phyloP scores from a whole-genome alignment of 345 rosid species.

The Euphorbia tirucalli region DNA sequence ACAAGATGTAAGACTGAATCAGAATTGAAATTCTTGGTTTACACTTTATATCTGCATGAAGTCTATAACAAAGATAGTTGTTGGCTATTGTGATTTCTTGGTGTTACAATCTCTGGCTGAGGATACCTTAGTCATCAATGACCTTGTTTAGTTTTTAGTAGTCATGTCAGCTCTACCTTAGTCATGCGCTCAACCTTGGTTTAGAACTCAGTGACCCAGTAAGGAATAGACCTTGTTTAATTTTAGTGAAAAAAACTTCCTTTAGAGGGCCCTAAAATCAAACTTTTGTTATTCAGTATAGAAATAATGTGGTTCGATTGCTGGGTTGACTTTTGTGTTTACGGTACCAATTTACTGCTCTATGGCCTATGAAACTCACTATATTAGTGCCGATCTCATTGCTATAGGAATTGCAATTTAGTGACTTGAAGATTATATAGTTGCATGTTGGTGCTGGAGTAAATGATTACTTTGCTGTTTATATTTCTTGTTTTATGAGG shows the following conservation, averaged over 20 bases:
- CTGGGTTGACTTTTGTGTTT: not conserved
- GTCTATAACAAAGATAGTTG: not conserved
- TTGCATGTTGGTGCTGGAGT: not conserved
- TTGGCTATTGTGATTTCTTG: not conserved
- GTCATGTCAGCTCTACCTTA: not conserved
- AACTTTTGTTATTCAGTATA: not conserved
- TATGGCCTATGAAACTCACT: not conserved
- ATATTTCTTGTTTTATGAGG: too few species aligned
- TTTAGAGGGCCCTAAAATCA: not conserved
- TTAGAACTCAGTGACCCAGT: not conserved
- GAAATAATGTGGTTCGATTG: not conserved
- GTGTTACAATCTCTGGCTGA: not conserved
- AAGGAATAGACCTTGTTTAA: not conserved
- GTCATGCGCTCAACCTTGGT: not conserved
- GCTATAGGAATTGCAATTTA: not conserved
- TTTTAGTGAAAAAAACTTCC: not conserved
- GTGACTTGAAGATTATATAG: not conserved
- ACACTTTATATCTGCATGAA: not conserved
- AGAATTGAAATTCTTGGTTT: not conserved
- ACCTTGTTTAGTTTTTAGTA: too few species aligned
- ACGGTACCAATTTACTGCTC: not conserved
- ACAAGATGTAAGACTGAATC: conserved; percentile 69
- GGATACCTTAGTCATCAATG: too few species aligned
- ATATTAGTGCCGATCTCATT: not conserved
- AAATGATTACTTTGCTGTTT: not conserved